A percentile compares a stretch with the other conserved stretches of the same genome.
Evolutionary conservation across 306 rosid species (phyloP).

Genomic region (Acacia acuminata): DNA sequence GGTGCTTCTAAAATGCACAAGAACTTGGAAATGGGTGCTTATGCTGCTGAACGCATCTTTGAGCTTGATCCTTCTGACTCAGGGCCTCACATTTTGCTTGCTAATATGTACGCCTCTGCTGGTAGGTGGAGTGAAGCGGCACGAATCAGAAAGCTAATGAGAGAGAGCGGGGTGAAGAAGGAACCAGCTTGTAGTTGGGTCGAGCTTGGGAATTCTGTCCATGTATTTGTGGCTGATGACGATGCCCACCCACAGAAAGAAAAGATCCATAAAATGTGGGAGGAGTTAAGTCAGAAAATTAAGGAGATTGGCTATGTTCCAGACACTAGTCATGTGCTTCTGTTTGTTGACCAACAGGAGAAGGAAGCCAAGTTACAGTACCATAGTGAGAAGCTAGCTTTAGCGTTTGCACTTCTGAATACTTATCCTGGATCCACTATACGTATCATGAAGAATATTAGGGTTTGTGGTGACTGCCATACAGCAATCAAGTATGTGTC

Average conservation of each 20-base stretch:
- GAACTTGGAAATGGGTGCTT: slow-evolving; percentile 43
- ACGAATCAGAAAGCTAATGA: slow-evolving; percentile 46
- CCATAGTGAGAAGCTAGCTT: slow-evolving; percentile 59
- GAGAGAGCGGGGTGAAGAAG: slow-evolving; percentile 42
- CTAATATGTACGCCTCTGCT: slow-evolving; percentile 54
- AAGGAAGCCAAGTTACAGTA: slow-evolving; percentile 47
- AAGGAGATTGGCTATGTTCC: slow-evolving; percentile 57
- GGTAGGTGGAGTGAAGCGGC: slow-evolving; percentile 54
- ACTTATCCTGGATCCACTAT: slow-evolving; percentile 52
- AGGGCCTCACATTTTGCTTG: slow-evolving; percentile 48
- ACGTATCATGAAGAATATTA: slow-evolving; percentile 55
- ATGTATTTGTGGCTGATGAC: slow-evolving; percentile 46
- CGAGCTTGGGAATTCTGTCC: slow-evolving; percentile 50
- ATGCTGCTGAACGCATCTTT: slow-evolving; percentile 47
- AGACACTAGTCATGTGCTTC: slow-evolving; percentile 53
- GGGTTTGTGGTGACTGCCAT: slow-evolving; percentile 62
- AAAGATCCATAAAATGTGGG: slow-evolving; percentile 45
- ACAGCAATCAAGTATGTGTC: slow-evolving; percentile 51
- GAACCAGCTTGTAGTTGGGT: slow-evolving; percentile 46
- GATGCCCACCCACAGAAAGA: slow-evolving; percentile 47
- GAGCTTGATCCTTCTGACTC: slow-evolving; percentile 55
- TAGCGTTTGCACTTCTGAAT: slow-evolving; percentile 53
- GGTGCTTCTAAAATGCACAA: slow-evolving; percentile 55
- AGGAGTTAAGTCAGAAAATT: slow-evolving; percentile 43
- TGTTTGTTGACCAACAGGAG: slow-evolving; percentile 46